A percentile compares a stretch with the other conserved stretches of the same genome.
These are phyloP conservation scores for Ambrosiella cleistominuta DNA, from an alignment of 2,329 filamentous ascomycete species.

Conservation along the genomic window DNA sequence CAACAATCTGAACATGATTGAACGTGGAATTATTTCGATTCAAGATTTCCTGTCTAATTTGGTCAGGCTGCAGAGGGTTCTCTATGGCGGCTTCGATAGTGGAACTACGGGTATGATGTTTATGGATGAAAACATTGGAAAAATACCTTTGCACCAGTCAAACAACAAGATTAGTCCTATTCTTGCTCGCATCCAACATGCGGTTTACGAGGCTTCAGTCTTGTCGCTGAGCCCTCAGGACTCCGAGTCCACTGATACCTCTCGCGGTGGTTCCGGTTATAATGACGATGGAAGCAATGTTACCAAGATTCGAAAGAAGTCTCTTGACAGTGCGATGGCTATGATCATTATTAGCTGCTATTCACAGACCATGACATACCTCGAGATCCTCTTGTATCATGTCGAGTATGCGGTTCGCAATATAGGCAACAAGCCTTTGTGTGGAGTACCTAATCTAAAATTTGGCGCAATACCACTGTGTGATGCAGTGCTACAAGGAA, in stretches of 20 bases:
- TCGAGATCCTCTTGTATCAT: conserved; percentile 16
- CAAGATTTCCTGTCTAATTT: conserved; percentile 18
- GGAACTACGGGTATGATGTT: not conserved
- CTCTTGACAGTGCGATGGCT: conserved; percentile 17
- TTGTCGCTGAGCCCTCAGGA: not conserved
- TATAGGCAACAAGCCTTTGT: conserved; percentile 9
- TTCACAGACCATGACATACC: conserved; percentile 16
- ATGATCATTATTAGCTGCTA: conserved; percentile 19
- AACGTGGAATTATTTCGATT: conserved; percentile 14
- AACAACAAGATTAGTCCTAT: not conserved
- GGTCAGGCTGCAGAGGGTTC: conserved; percentile 15
- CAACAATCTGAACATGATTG: conserved; percentile 13
- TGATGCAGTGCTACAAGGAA: conserved; percentile 17
- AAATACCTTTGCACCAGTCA: not conserved
- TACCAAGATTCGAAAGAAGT: not conserved
- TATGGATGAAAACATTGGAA: conserved; percentile 1
- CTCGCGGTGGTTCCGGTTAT: not conserved
- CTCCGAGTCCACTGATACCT: not conserved
- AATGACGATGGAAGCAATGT: not conserved
- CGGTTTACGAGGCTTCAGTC: conserved; percentile 1
- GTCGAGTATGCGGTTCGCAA: conserved; percentile 15
- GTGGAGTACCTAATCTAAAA: conserved; percentile 15
- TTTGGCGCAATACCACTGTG: conserved; percentile 17
- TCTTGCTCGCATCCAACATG: not conserved
- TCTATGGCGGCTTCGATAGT: conserved; percentile 4